Evolutionary conservation across 805 yeast genomes (phyloP).

Genomic region (Candida manassasensis): DNA sequence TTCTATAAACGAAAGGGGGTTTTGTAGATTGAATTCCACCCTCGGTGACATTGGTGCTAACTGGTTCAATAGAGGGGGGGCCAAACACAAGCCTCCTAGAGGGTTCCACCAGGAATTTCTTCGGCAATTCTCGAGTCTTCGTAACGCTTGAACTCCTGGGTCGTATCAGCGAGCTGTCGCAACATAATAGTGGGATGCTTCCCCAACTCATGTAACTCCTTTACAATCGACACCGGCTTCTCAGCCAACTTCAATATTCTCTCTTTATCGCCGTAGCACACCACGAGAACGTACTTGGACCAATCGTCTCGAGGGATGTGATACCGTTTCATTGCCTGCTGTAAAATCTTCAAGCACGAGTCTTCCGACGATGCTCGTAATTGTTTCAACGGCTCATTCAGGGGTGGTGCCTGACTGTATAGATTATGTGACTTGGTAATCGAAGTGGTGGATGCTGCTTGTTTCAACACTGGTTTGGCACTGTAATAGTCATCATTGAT

Average conservation of each 20-base stretch:
- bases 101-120: conserved; percentile 43
- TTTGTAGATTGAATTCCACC: no score
- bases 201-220: conserved; percentile 80
- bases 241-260: conserved; percentile 78
- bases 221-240: conserved; percentile 80
- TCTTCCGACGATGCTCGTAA: conserved; percentile 84
- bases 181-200: conserved; percentile 90
- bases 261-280: conserved; percentile 89
- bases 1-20: no score
- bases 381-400: conserved; percentile 71
- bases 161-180: conserved; percentile 60
- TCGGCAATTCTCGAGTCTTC: conserved; percentile 39
- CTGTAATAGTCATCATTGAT: not conserved
- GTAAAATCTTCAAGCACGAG: conserved; percentile 82
- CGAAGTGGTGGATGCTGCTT: conserved; percentile 22
- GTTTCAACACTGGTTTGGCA: conserved; percentile 14
- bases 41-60: no score
- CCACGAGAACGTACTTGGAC: conserved; percentile 82
- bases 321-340: conserved; percentile 84
- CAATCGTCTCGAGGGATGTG: conserved; percentile 74
- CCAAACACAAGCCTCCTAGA: conserved; percentile 18
- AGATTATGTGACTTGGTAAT: conserved; percentile 3
- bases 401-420: conserved; percentile 9
- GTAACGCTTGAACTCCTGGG: conserved; percentile 19
- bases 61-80: no score